Base-by-base conservation (phyloP, 2,329 filamentous ascomycete species). In the Penicillium aurantiogriseum region DNA sequence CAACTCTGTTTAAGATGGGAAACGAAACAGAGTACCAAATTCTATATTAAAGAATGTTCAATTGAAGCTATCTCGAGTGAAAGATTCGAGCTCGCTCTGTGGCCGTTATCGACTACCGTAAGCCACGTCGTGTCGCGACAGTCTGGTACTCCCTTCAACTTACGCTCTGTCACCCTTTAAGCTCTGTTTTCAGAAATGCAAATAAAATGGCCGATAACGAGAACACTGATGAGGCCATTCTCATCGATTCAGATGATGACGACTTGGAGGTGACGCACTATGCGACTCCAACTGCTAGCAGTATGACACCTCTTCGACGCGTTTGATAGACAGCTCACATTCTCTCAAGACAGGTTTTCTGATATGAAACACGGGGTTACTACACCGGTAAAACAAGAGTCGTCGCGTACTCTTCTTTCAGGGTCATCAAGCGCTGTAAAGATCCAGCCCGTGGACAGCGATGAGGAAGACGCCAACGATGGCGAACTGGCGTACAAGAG, bases 401-500 rank as follows among this genome's bases (percentile, higher is more conserved):
- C 23, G 7, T 3, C 36, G 25, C 42, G 57, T 9, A 45, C 50
- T 21, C 43, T 45, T 8, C 44, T 47, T 17, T 56, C 63, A 4
- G 62, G 60, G 19, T 42, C 57, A 13, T 53, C 54, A 31, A 63
- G 62, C 27, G 58, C 61, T 7, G 53, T 67, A n/a, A 65, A 69
- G 11, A 58, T 72, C 33, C 38, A 66, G 17, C 54, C 60, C 8
- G 63, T 66, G 23, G 67, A 67, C 40, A 69, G 65, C 47, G 68
- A 73, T 33, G 65, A 68, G 52, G 64, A 67, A n/a, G 67, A 69
- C 4, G 74, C 76, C 53, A 74, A 75, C 49, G 73, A 74, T 63
- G 73, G 74, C 44, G 71, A 74, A 60, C 65, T 71, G 11, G 80
- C 81, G 8, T 90, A 90, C 61, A 76, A 83, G 40, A 80, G 81